Evolutionary conservation across 371 early-diverging fungal species (phyloP), one percentile per base, ranked within the genome.

Genomic region (Lichtheimia corymbifera): DNA sequence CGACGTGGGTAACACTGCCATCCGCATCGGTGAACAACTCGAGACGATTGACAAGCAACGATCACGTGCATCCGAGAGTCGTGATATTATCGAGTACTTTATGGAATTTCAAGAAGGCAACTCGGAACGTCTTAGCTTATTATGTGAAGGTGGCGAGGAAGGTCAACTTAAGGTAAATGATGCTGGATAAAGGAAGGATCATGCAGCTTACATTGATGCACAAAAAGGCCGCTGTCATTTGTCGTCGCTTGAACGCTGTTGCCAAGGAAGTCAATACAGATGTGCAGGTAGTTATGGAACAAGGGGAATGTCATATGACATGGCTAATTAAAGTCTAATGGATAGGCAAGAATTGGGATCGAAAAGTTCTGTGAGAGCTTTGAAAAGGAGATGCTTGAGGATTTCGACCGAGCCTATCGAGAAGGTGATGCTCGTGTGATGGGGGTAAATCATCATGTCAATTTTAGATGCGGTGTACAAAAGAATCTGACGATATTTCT

Each of bases 1-100:
- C 55, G 93, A 95, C 63, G 96, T 98, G 11, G 94, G 97, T 64
- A 93, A 92, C 68, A 95, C 95, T 11, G 95, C 97, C n/a, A 89
- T 97, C 41, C 86, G 94, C 51, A 94, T 97, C 56, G 97, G 97
- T 77, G 97, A 97, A 69, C 97, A 97, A 69, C 82, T 98, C 22
- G 98, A 98, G 62, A 93, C 91, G 0, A 89, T 97, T 22, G 95
- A 96, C 68, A 93, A 91, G 65, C 96, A 97, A 63, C 75, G 94
- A 56, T 85, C 88, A 50, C 84, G 94, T 13, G 94, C 97, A 0
- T 83, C 88, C 4, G 93, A 96, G 53, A 92, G 95, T 50, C 85
- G 91, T 55, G 95, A 96, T 72, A 80, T 98, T 44, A 89, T 96
- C 52, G 91, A 89, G 57, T 93, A 90, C 74, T 97, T 92, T 72